phyloP scores from a whole-genome alignment of 495 filamentous ascomycete genomes.

The Hypoxylon lienhwacheense region DNA sequence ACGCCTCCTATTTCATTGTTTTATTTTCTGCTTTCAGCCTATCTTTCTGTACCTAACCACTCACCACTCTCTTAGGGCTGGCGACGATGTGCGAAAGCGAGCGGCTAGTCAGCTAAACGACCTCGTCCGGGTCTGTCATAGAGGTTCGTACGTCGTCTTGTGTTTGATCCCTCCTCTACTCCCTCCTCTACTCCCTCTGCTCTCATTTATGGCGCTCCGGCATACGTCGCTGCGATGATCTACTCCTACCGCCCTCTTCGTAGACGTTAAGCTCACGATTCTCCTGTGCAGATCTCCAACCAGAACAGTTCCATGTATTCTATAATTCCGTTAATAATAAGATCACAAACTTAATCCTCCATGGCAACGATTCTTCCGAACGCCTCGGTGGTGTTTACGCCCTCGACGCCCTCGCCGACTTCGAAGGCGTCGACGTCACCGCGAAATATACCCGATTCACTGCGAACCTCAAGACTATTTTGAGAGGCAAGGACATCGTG shows the following conservation, averaged over 20 bases:
- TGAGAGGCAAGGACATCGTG: constrained; percentile 83
- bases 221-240: not conserved
- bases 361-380: constrained; percentile 81
- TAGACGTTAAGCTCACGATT: constrained; percentile 12
- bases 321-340: constrained; percentile 76
- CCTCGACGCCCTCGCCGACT: constrained; percentile 89
- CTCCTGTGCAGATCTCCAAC: constrained; percentile 63
- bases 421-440: constrained; percentile 90
- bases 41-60: not conserved
- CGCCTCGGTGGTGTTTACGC: constrained; percentile 88
- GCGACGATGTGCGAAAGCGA: constrained; percentile 40
- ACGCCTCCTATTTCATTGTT: too few relatives aligned
- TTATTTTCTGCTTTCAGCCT: too few relatives aligned
- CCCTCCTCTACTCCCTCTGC: not conserved
- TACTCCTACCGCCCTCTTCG: not conserved
- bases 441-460: constrained; percentile 93
- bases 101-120: constrained; percentile 39
- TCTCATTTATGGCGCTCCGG: not conserved
- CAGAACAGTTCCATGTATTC: constrained; percentile 75
- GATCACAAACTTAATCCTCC: constrained; percentile 75
- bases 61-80: constrained; percentile 21
- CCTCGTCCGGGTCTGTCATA: constrained; percentile 40
- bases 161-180: too few relatives aligned
- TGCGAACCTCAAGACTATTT: constrained; percentile 80
- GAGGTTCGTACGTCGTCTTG: constrained; percentile 31